These are phyloP conservation scores for Aspergillus aculeatus DNA, from an alignment of 2,329 filamentous ascomycete species.

Conservation along the genomic window DNA sequence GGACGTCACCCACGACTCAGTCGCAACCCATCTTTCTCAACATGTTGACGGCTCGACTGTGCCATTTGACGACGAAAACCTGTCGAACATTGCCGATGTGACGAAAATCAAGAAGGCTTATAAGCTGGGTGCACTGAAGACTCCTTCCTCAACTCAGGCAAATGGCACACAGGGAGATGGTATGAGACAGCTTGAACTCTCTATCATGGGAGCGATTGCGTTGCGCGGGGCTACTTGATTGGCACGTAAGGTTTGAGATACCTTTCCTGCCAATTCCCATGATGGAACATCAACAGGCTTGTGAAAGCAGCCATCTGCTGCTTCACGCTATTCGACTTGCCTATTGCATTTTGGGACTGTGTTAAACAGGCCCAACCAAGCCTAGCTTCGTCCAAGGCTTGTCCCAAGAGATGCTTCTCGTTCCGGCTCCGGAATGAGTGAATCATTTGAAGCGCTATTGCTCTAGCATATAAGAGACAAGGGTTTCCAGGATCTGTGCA, in stretches of 20 bases:
- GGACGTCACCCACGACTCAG: conserved; percentile 46
- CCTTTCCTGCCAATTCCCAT: neutral
- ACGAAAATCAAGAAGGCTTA: conserved; percentile 78
- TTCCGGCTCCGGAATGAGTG: neutral
- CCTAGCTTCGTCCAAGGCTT: neutral
- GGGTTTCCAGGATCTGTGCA: neutral
- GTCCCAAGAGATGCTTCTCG: neutral
- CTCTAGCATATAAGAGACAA: neutral
- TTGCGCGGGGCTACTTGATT: conserved; percentile 58
- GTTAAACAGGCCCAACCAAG: neutral
- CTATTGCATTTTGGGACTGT: neutral
- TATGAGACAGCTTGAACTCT: conserved; percentile 56
- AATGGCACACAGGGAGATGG: conserved; percentile 24
- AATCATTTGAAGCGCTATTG: neutral
- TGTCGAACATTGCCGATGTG: conserved; percentile 62
- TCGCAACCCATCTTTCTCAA: conserved; percentile 60
- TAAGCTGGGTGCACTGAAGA: conserved; percentile 68
- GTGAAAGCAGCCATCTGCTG: neutral
- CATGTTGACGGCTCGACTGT: conserved; percentile 62
- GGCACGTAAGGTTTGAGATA: neutral
- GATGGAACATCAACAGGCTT: neutral
- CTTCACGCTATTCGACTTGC: neutral
- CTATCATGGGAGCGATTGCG: conserved; percentile 75
- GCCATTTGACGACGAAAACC: conserved; percentile 62
- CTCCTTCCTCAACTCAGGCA: conserved; percentile 28